Evolutionary conservation across 352 stramenopile genomes (phyloP).

Genomic region (Phytophthora crassamura): DNA sequence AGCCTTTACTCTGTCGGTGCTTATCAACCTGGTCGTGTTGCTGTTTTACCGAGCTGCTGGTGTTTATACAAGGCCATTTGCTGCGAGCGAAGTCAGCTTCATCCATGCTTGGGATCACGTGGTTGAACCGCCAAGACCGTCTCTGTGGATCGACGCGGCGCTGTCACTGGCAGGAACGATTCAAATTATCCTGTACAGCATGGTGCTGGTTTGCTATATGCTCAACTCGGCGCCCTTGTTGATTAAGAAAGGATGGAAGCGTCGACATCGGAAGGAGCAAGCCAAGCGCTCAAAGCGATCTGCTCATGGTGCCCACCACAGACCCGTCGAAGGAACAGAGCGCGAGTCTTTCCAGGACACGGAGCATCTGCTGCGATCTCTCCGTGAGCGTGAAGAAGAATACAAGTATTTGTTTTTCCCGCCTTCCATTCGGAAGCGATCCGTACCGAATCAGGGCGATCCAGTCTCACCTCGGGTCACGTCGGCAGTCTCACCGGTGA

Average conservation of each 20-base stretch:
- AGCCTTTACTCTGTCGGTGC: slow-evolving; percentile 57
- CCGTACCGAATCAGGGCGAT: background rate
- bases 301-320: slow-evolving; percentile 38
- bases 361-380: slow-evolving; percentile 60
- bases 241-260: slow-evolving; percentile 78
- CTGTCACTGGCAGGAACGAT: slow-evolving; percentile 57
- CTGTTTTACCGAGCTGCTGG: slow-evolving; percentile 66
- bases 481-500: background rate
- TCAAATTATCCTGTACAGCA: slow-evolving; percentile 56
- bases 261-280: slow-evolving; percentile 51
- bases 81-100: slow-evolving; percentile 48
- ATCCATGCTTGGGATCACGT: slow-evolving; percentile 24
- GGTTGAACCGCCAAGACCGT: slow-evolving; percentile 31
- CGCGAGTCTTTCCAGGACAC: slow-evolving; percentile 71
- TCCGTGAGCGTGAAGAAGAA: slow-evolving; percentile 67
- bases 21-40: slow-evolving; percentile 67
- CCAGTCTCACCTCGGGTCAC: slow-evolving; percentile 12
- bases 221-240: slow-evolving; percentile 71
- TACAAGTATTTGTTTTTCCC: slow-evolving; percentile 72
- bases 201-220: slow-evolving; percentile 66
- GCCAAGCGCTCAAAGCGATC: slow-evolving; percentile 51
- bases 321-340: slow-evolving; percentile 37
- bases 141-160: slow-evolving; percentile 40
- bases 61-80: slow-evolving; percentile 61
- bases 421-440: slow-evolving; percentile 22